Evolutionary conservation across 257 asterid species (phyloP).

Genomic region (Fraxinus anomala): DNA sequence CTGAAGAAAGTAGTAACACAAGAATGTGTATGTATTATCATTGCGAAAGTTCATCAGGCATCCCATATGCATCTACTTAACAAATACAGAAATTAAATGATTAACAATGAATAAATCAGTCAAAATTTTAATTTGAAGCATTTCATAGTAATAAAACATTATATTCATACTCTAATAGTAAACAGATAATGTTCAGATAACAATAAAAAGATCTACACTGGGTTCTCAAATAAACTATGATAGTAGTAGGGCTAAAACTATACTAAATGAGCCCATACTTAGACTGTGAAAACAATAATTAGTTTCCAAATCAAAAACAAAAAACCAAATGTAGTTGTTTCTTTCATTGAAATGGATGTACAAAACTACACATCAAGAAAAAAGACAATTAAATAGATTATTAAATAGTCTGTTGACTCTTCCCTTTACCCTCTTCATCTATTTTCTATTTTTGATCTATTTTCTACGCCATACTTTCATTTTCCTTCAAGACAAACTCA

Average conservation of each 20-base stretch:
- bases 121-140: neutral
- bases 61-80: neutral
- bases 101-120: neutral
- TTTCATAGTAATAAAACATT: neutral
- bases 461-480: neutral
- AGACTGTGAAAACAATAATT: neutral
- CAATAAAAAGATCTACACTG: neutral
- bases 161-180: neutral
- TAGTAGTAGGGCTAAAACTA: neutral
- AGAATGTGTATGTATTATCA: conserved; percentile 25
- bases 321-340: neutral
- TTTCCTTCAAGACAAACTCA: neutral
- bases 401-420: neutral
- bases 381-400: neutral
- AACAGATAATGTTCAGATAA: neutral
- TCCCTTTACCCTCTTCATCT: neutral
- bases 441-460: neutral
- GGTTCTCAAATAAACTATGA: neutral
- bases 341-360: neutral
- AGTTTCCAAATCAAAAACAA: neutral
- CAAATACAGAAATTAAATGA: neutral
- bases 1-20: conserved; percentile 51
- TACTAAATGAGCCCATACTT: neutral
- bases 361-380: neutral
- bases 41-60: conserved; percentile 10